Evolutionary conservation across 768 basidiomycete species (phyloP).

Genomic region (Boletus reticuloceps): DNA sequence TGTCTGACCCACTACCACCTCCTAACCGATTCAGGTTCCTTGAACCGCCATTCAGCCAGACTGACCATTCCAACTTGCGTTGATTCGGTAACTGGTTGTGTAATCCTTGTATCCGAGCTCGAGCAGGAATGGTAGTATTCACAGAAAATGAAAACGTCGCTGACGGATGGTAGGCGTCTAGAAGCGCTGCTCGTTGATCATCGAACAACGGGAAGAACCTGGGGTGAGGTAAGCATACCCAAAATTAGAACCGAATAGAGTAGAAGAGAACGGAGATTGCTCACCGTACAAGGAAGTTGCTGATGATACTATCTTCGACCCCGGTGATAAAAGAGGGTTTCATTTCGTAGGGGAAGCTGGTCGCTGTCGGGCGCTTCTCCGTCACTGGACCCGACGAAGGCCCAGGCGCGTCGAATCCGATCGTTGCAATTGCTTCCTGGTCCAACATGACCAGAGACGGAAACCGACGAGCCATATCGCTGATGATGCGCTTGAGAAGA

Average conservation of each 20-base stretch:
- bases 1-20: conserved; percentile 56
- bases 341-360: conserved; percentile 80
- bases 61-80: conserved; percentile 73
- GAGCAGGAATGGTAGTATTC: conserved; percentile 78
- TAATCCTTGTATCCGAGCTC: conserved; percentile 71
- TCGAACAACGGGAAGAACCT: conserved; percentile 91
- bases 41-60: conserved; percentile 65
- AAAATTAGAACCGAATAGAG: conserved; percentile 3
- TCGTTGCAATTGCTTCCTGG: conserved; percentile 69
- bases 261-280: conserved; percentile 22
- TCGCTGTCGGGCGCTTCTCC: conserved; percentile 50
- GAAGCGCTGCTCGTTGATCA: conserved; percentile 60
- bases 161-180: conserved; percentile 73
- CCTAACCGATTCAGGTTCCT: conserved; percentile 75
- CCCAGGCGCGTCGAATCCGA: conserved; percentile 74
- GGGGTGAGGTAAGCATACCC: conserved; percentile 4
- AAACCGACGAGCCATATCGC: conserved; percentile 81
- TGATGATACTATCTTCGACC: conserved; percentile 64
- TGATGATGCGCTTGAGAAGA: conserved; percentile 30
- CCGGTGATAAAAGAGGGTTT: conserved; percentile 71
- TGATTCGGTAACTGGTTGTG: conserved; percentile 78
- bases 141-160: conserved; percentile 92
- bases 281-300: conserved; percentile 75
- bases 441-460: conserved; percentile 82
- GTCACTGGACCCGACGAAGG: conserved; percentile 40